phyloP scores from a whole-genome alignment of 1,284 basidiomycete species.

The Trichosporon asahii region DNA sequence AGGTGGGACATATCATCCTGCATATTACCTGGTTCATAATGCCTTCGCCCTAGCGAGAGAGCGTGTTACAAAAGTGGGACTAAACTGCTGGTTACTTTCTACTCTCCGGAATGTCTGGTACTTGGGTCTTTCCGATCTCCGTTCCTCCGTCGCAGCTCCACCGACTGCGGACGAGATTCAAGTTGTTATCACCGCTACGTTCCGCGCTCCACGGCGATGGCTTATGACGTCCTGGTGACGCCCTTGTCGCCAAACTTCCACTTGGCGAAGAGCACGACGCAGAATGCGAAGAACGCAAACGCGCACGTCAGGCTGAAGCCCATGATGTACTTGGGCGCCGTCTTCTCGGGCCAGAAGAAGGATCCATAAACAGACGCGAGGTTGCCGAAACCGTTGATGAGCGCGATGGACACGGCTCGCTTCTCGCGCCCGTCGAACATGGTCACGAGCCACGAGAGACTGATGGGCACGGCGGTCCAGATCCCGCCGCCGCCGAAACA shows the following conservation, averaged over 20 bases:
- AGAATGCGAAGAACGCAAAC: slow-evolving; percentile 29
- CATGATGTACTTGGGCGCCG: slow-evolving; percentile 22
- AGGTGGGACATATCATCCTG: no score
- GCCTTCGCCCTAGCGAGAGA: no score
- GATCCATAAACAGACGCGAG: slow-evolving; percentile 24
- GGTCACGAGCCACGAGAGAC: slow-evolving; percentile 25
- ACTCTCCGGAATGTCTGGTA: no score
- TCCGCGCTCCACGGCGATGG: background rate
- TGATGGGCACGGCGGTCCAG: slow-evolving; percentile 26
- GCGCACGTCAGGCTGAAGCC: slow-evolving; percentile 35
- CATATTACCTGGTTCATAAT: no score
- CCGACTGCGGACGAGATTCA: no score
- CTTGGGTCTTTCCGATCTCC: no score
- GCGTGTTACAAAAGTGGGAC: no score
- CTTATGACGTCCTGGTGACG: slow-evolving; percentile 9
- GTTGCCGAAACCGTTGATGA: slow-evolving; percentile 27
- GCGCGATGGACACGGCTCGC: slow-evolving; percentile 25
- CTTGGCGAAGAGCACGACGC: slow-evolving; percentile 29
- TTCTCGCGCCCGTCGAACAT: slow-evolving; percentile 24
- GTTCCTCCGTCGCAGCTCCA: no score
- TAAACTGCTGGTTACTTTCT: no score
- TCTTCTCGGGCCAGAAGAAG: slow-evolving; percentile 29
- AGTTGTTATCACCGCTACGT: no score
- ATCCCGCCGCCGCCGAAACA: slow-evolving; percentile 28
- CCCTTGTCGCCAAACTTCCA: slow-evolving; percentile 40